phyloP scores from a whole-genome alignment of 2,329 filamentous ascomycete species.

The Arthrobotrys conoides region DNA sequence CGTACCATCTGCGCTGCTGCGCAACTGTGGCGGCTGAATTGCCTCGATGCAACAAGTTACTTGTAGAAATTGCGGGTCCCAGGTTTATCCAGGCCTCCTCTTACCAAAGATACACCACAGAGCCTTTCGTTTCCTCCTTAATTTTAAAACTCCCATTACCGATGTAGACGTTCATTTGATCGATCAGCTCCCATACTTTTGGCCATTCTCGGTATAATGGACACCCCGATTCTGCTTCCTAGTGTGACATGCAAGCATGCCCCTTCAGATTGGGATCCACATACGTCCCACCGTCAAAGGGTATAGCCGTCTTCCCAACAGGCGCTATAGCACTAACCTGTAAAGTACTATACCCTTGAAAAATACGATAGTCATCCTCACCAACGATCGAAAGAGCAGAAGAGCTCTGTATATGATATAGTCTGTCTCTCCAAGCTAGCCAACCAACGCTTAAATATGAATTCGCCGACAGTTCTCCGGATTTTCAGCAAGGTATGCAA shows the following conservation, averaged over 20 bases:
- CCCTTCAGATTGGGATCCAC: constrained; percentile 36
- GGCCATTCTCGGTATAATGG: constrained; percentile 22
- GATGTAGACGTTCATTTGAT: constrained; percentile 1
- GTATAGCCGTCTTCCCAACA: constrained; percentile 33
- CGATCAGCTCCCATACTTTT: constrained; percentile 1
- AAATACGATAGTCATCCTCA: constrained; percentile 27
- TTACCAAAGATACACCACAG: constrained; percentile 26
- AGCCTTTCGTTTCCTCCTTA: constrained; percentile 18
- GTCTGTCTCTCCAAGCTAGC: neutral
- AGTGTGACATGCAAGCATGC: constrained; percentile 49
- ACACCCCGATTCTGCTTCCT: constrained; percentile 27
- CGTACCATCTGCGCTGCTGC: neutral
- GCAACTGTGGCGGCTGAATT: constrained; percentile 53
- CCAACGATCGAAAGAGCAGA: constrained; percentile 11
- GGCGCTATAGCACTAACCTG: constrained; percentile 21
- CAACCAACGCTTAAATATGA: constrained; percentile 6
- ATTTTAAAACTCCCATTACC: constrained; percentile 43
- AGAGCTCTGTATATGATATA: constrained; percentile 29
- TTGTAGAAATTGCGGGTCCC: constrained; percentile 48
- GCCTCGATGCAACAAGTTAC: constrained; percentile 42
- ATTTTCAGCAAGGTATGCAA: constrained; percentile 49
- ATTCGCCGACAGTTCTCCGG: constrained; percentile 46
- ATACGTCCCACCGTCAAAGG: constrained; percentile 40
- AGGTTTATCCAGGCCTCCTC: constrained; percentile 27
- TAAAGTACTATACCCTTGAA: constrained; percentile 32